Evolutionary conservation across 129 eudicot genomes (phyloP), one percentile per base, ranked within the genome.

Genomic region (Pseudognaphalium luteoalbum): DNA sequence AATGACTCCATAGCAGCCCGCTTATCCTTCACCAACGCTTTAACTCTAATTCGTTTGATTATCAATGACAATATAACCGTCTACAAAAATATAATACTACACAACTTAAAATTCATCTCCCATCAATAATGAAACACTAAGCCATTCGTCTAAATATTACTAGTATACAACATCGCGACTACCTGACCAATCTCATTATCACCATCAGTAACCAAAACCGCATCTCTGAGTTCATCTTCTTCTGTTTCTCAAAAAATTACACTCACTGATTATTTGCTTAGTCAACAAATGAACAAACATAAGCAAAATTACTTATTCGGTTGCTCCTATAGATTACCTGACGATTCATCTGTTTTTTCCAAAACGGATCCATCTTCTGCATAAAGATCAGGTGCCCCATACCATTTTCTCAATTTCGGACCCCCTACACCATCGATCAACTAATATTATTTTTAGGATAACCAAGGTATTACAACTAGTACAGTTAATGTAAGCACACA

Each of bases 151-250:
- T 15, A n/a, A 50, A 66, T 42, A 17, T 29, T 35, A 6, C 28
- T 25, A 25, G 28, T 25, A 33, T 4, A 47, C 12, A 14, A 47
- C 54, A 47, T 11, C 1, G 10, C 5, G 54, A 47, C 14, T 47
- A 94, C 99, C 97, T 94, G 99, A 70, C 99, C 97, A 78, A 94
- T 84, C 70, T 91, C 99, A 77, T 75, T 87, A 72, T 94, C 98
- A 22, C 98, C 98, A 83, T 94, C 99, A 0, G 93, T 88, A 47
- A 94, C 93, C 67, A 94, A 73, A 81, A 94, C 92, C 17, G 96
- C 99, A 83, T 94, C 97, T 82, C 92, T 87, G 4, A 67, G 81
- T 83, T 91, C 97, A 68, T 81, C 90, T 83, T 81, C 89, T 78
- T 82, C 97, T 91, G 86, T 67, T 25, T 68, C 72, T 78, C 68